phyloP scores from a whole-genome alignment of 805 yeast genomes.

The Candida ovalis region DNA sequence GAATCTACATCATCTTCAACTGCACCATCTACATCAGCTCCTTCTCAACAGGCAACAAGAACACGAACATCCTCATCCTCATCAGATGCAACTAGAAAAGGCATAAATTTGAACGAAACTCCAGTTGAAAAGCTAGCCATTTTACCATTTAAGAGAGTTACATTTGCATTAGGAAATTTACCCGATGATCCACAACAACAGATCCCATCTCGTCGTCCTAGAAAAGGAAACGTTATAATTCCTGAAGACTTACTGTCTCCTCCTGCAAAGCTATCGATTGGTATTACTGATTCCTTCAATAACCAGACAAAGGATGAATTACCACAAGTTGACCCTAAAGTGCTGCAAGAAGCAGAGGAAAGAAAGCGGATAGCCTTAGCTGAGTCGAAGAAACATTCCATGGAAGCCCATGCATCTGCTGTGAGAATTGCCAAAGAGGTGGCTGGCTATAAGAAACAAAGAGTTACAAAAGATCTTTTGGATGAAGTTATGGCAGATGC shows the following conservation, averaged over 20 bases:
- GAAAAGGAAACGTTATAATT: constrained; percentile 49
- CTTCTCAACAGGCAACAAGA: not conserved
- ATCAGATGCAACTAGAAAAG: not conserved
- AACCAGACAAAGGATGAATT: constrained; percentile 26
- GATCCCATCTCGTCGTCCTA: constrained; percentile 54
- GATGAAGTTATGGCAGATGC: constrained; percentile 22
- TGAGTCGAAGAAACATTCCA: constrained; percentile 69
- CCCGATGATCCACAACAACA: constrained; percentile 57
- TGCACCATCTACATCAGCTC: not conserved
- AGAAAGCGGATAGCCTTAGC: constrained; percentile 48
- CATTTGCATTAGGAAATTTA: constrained; percentile 47
- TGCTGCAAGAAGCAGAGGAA: constrained; percentile 54
- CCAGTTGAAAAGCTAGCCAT: constrained; percentile 20
- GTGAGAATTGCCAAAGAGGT: constrained; percentile 68
- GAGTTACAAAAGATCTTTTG: constrained; percentile 20
- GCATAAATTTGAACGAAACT: not conserved
- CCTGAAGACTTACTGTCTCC: constrained; percentile 67
- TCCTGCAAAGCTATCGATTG: constrained; percentile 62
- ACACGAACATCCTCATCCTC: constrained; percentile 1
- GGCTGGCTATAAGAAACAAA: constrained; percentile 36
- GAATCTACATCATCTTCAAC: not conserved
- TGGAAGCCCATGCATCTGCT: constrained; percentile 73
- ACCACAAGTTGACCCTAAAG: constrained; percentile 39
- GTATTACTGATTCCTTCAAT: constrained; percentile 52
- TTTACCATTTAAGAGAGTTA: constrained; percentile 41